A percentile compares a stretch with the other conserved stretches of the same genome.
Conservation (phyloP, 768 basidiomycete genomes). For the Heimioporus sp. region DNA sequence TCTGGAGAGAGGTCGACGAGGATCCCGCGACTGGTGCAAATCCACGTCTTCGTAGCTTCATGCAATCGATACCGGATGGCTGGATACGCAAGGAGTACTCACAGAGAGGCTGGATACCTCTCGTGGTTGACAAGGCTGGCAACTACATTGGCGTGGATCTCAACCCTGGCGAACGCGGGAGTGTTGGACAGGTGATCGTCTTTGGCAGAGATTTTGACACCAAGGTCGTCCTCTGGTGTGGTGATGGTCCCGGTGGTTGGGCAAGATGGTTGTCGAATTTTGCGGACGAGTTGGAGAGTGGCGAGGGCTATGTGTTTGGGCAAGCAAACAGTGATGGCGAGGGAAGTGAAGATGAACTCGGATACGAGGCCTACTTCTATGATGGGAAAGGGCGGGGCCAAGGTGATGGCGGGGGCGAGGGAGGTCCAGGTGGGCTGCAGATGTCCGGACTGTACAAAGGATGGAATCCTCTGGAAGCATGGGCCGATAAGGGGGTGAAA, state of each 20-base stretch:
- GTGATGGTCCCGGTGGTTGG: conserved; percentile 91
- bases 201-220: conserved; percentile 99
- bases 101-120: conserved; percentile 94
- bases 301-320: conserved; percentile 86
- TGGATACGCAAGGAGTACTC: conserved; percentile 93
- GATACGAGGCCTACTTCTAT: conserved; percentile 86
- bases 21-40: conserved; percentile 88
- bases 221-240: conserved; percentile 92
- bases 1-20: conserved; percentile 92
- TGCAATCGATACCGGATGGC: conserved; percentile 86
- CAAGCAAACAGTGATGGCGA: conserved; percentile 54
- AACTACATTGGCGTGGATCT: conserved; percentile 98
- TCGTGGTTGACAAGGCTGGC: conserved; percentile 89
- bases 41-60: conserved; percentile 60
- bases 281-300: conserved; percentile 87
- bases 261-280: conserved; percentile 91
- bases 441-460: conserved; percentile 86
- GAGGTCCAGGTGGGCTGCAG: conserved; percentile 67
- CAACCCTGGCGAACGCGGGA: conserved; percentile 75
- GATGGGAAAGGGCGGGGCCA: conserved; percentile 75
- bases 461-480: conserved; percentile 91
- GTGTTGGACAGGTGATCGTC: conserved; percentile 90
- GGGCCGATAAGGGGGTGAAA: conserved; percentile 86
- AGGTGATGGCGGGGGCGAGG: conserved; percentile 77
- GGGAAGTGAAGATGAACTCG: conserved; percentile 79